phyloP scores from a whole-genome alignment of 768 basidiomycete species.

The Rhodotorula kratochvilovae region DNA sequence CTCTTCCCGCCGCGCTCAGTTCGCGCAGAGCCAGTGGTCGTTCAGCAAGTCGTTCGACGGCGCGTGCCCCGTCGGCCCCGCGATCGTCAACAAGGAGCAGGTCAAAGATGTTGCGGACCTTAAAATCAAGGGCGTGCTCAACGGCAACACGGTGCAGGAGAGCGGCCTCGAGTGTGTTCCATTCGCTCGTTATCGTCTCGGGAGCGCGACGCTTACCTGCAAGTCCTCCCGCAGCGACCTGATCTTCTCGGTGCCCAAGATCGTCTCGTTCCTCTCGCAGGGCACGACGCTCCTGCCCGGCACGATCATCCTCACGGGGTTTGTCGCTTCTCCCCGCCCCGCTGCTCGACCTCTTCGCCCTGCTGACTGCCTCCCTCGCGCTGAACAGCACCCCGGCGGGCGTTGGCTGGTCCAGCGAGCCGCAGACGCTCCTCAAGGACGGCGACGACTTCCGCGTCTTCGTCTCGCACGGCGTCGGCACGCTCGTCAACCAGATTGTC shows the following conservation, averaged over 20 bases:
- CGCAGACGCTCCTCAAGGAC: constrained; percentile 37
- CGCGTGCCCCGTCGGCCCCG: constrained; percentile 45
- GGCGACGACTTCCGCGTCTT: constrained; percentile 44
- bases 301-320: constrained; percentile 49
- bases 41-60: constrained; percentile 44
- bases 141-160: constrained; percentile 46
- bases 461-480: constrained; percentile 43
- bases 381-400: constrained; percentile 39
- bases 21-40: constrained; percentile 41
- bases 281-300: constrained; percentile 49
- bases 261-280: constrained; percentile 48
- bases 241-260: constrained; percentile 48
- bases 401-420: constrained; percentile 38
- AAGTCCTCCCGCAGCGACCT: constrained; percentile 44
- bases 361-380: not conserved
- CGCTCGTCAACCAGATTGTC: constrained; percentile 48
- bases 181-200: not conserved
- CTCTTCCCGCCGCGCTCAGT: constrained; percentile 46
- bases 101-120: constrained; percentile 39
- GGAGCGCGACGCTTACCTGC: not conserved
- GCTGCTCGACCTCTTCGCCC: too few relatives aligned
- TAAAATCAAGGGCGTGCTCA: constrained; percentile 36
- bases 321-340: not conserved
- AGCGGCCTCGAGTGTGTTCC: constrained; percentile 45
- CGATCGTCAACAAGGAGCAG: constrained; percentile 40